Percentiles rank a stretch among this genome's conserved stretches.
phyloP scores from a whole-genome alignment of 2,329 filamentous ascomycete genomes.

The Helotiales sp. region DNA sequence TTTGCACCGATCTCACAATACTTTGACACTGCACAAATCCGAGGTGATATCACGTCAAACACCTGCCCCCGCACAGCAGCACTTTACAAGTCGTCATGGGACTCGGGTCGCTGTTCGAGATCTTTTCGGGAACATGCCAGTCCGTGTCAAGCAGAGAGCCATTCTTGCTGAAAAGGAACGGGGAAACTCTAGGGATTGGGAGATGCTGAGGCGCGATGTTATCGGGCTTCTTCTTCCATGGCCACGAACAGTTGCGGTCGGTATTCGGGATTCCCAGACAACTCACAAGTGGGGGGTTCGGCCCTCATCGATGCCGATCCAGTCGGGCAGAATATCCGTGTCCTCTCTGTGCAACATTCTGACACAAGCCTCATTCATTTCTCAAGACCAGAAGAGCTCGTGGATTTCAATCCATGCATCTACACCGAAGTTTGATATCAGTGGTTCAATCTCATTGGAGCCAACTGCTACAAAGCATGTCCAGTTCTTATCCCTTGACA shows the following conservation, averaged over 20 bases:
- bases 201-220: conserved; percentile 47
- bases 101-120: conserved; percentile 78
- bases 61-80: conserved; percentile 64
- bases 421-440: conserved; percentile 63
- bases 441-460: conserved; percentile 71
- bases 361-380: conserved; percentile 67
- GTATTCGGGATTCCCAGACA: conserved; percentile 55
- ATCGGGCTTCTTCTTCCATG: conserved; percentile 74
- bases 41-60: conserved; percentile 65
- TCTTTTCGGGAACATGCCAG: conserved; percentile 88
- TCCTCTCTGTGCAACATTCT: conserved; percentile 57
- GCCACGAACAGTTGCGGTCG: conserved; percentile 60
- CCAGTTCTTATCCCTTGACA: conserved; percentile 83
- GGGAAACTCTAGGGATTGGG: conserved; percentile 66
- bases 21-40: conserved; percentile 73
- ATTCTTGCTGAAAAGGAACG: conserved; percentile 55
- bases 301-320: conserved; percentile 16
- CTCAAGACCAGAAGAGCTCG: conserved; percentile 53
- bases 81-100: conserved; percentile 65
- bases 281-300: conserved; percentile 36
- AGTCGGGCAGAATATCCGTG: background rate
- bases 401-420: conserved; percentile 78
- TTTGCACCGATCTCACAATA: conserved; percentile 64
- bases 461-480: conserved; percentile 73
- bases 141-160: conserved; percentile 81